Conservation (phyloP, 192 early-diverging fungal genomes). For the Anaeromyces robustus region DNA sequence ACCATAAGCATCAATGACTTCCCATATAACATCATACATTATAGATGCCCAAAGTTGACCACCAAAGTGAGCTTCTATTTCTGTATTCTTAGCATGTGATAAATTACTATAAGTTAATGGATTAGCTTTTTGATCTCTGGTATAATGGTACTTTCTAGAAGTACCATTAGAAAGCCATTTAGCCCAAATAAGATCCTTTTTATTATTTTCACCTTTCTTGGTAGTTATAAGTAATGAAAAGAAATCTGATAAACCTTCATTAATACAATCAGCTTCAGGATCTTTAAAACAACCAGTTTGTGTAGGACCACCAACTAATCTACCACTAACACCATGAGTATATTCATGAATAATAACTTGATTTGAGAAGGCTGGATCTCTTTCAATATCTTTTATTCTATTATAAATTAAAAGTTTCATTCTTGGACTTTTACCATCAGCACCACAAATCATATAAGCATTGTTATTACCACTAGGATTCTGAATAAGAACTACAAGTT, state of each 20-base stretch:
- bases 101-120: not conserved
- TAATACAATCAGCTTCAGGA: constrained; percentile 53
- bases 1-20: constrained; percentile 41
- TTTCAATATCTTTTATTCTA: not conserved
- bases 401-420: not conserved
- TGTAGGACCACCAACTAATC: constrained; percentile 74
- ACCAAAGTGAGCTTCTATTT: not conserved
- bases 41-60: not conserved
- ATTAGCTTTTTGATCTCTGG: not conserved
- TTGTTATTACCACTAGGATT: constrained; percentile 82
- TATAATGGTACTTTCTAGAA: not conserved
- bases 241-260: constrained; percentile 91
- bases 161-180: not conserved
- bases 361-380: not conserved
- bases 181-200: not conserved
- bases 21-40: constrained; percentile 37
- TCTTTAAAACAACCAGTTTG: not conserved
- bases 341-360: constrained; percentile 63
- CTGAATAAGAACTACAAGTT: constrained; percentile 85
- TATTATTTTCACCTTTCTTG: not conserved
- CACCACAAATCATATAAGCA: constrained; percentile 2
- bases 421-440: not conserved
- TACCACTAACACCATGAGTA: constrained; percentile 78
- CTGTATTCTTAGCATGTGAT: not conserved
- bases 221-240: constrained; percentile 32